Evolutionary conservation across 2,329 filamentous ascomycete genomes (phyloP), one percentile per base, ranked within the genome.

Genomic region (Hymenoscyphus scutula): DNA sequence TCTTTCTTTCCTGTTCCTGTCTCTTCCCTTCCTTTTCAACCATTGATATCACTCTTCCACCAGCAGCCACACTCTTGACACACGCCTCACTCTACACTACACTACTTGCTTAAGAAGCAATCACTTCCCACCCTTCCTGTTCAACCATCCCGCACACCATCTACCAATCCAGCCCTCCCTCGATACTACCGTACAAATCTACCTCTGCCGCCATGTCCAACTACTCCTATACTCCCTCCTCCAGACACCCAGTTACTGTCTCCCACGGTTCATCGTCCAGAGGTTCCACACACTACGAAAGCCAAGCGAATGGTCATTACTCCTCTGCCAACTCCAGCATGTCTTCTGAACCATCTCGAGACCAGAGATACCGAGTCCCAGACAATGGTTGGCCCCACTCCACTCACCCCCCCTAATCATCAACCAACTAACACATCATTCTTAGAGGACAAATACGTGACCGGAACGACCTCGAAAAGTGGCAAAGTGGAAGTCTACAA

Each of bases 301-400:
- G 55, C 48, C 56, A 56, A 10, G 19, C 51, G 3, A 15, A 27
- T 25, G 13, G 27, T 29, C 27, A 23, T 19, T 25, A 54, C 25
- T 64, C 65, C 7, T 61, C 58, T 17, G n/a, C 45, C 8, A 59
- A 59, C 41, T 63, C 58, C 27, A 63, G 58, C 59, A 68, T 64
- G 62, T 53, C 60, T 32, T 53, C 53, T 32, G 45, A 23, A 15
- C 25, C 29, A n/a, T 37, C 56, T n/a, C n/a, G 53, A 15, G 51
- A 59, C 2, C 54, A 54, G 15, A 59, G 11, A 29, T 25, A 60
- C 32, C 55, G 68, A 55, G 66, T 65, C n/a, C 62, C 65, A 51
- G 62, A 70, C n/a, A 65, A 69, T 66, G 58, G 65, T 67, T 64
- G 48, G 67, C 63, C 29, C 25, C 23, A 61, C 38, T 10, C 45